Evolutionary conservation across 148 eudicot species (phyloP), one percentile per base, ranked within the genome.

Genomic region (Diospyros lotus): DNA sequence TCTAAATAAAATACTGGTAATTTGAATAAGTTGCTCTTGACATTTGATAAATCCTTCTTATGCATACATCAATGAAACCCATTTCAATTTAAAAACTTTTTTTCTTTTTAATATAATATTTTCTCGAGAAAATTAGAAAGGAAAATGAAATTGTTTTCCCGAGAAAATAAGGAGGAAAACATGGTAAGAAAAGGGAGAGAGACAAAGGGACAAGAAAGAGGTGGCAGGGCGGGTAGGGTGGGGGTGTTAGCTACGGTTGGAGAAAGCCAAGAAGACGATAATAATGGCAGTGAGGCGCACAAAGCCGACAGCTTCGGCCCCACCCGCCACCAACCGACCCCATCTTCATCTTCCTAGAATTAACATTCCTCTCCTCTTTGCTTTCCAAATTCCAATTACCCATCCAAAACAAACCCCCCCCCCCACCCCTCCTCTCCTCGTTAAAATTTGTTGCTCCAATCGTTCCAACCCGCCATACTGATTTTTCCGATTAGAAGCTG

Each of bases 221-320:
- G 3, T 55, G 59, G 11, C 12, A 9, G 59, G 4, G 64, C 12
- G 39, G 39, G 42, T 13, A 0, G 6, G 0, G 12, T 6, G 9
- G 42, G 12, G 18, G 40, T 7, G 0, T 42, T 66, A 46, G 71
- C 52, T 50, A 64, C 38, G 55, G 65, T n/a, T 50, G 69, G 58
- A 81, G 60, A 67, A 66, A 68, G 71, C 72, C n/a, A n/a, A n/a
- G n/a, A n/a, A n/a, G n/a, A n/a, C n/a, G n/a, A n/a, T n/a, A n/a
- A n/a, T 60, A 73, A 73, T 73, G 72, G 46, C 4, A 41, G 12
- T 77, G 80, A 73, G 58, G 45, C 78, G 78, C 78, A 77, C 80
- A 77, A 68, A 73, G 67, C 80, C 64, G 91, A 86, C 89, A 88
- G 48, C 68, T 77, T 41, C 86, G 87, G 58, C 73, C 87, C 82